These are phyloP conservation scores for Boletus sp. DNA, from an alignment of 1,284 basidiomycete species.

Conservation along the genomic window DNA sequence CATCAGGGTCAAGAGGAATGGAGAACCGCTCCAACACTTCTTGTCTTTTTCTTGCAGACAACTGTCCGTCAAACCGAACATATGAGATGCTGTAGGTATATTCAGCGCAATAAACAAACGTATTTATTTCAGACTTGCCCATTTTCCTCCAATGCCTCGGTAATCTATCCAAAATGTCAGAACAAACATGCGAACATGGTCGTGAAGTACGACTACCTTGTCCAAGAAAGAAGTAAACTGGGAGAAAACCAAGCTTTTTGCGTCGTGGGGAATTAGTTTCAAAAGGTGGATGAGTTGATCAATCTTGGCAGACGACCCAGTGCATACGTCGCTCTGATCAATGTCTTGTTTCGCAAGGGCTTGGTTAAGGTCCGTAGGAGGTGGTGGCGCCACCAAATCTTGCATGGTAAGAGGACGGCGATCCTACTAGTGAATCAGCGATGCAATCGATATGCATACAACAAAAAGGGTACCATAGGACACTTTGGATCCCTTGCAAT, in stretches of 20 bases:
- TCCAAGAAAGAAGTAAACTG: conserved; percentile 84
- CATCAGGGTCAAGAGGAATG: conserved; percentile 48
- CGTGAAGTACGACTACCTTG: conserved; percentile 44
- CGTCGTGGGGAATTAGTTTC: conserved; percentile 58
- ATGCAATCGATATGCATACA: background rate
- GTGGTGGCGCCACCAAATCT: conserved; percentile 67
- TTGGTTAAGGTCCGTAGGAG: conserved; percentile 65
- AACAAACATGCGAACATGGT: background rate
- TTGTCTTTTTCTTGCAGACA: conserved; percentile 75
- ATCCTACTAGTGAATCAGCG: conserved; percentile 45
- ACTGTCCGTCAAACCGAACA: conserved; percentile 78
- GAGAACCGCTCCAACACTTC: conserved; percentile 75
- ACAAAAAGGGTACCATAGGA: conserved; percentile 58
- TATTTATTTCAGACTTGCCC: conserved; percentile 40
- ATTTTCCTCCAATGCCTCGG: conserved; percentile 58
- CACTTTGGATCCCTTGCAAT: conserved; percentile 67
- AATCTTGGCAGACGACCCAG: conserved; percentile 76
- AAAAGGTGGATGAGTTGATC: conserved; percentile 74
- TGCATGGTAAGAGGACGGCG: conserved; percentile 58
- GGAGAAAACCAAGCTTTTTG: conserved; percentile 82
- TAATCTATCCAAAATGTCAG: conserved; percentile 49
- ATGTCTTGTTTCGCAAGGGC: conserved; percentile 38
- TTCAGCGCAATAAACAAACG: conserved; percentile 11
- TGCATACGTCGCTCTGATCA: conserved; percentile 41
- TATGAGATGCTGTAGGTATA: conserved; percentile 57